Percentiles rank a stretch among this genome's conserved stretches.
Conservation (phyloP, 768 basidiomycete species). For the Terana coerulea region DNA sequence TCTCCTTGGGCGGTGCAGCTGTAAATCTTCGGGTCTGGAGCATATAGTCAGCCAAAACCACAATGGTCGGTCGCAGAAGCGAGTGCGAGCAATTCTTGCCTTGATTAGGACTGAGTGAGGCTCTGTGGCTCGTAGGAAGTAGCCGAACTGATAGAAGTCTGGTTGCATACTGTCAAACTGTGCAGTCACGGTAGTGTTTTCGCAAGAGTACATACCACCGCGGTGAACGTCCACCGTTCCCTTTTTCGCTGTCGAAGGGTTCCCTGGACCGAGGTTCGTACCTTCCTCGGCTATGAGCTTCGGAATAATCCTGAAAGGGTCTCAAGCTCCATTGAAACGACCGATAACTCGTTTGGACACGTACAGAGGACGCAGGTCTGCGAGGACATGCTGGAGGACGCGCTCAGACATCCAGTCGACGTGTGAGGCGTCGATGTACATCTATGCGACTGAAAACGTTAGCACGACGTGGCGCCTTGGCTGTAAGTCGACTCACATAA, state of each 20-base stretch:
- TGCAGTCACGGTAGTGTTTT: background rate
- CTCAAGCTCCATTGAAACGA: background rate
- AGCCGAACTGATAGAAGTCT: slow-evolving; percentile 91
- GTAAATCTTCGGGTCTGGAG: slow-evolving; percentile 41
- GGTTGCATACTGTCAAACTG: background rate
- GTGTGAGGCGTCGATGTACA: slow-evolving; percentile 88
- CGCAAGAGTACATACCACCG: slow-evolving; percentile 53
- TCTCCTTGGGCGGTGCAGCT: slow-evolving; percentile 25
- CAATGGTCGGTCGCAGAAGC: background rate
- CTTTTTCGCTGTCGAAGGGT: slow-evolving; percentile 50
- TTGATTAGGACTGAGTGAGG: slow-evolving; percentile 81
- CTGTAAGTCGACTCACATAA: slow-evolving; percentile 47
- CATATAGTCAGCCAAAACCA: slow-evolving; percentile 1
- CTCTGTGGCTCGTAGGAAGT: slow-evolving; percentile 81
- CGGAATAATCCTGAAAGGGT: slow-evolving; percentile 50
- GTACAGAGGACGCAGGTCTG: slow-evolving; percentile 72
- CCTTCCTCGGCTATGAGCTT: slow-evolving; percentile 63
- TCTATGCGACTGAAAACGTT: slow-evolving; percentile 30
- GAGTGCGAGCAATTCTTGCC: slow-evolving; percentile 36
- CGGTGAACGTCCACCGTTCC: slow-evolving; percentile 79
- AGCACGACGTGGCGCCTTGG: slow-evolving; percentile 13
- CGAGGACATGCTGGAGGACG: slow-evolving; percentile 75
- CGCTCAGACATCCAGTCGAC: slow-evolving; percentile 87
- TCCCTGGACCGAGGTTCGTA: slow-evolving; percentile 35
- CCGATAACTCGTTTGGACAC: slow-evolving; percentile 17